Base-by-base conservation (phyloP, 2,329 filamentous ascomycete species). In the Emmonsia crescens region DNA sequence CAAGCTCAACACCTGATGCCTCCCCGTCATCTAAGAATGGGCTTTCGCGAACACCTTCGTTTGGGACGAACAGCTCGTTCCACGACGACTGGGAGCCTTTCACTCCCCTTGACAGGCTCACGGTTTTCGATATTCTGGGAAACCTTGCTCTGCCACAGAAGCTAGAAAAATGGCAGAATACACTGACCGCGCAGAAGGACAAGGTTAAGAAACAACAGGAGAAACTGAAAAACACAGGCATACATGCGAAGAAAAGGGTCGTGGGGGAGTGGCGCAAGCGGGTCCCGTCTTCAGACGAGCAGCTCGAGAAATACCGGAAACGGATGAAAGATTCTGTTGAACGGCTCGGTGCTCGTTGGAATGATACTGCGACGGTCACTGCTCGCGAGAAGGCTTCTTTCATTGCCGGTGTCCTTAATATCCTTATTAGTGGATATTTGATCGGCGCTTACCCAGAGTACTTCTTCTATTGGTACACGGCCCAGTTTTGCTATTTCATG, bases 321-420 rank as follows among this genome's bases (percentile, higher is more conserved):
- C 89, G 89, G 63, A 94, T 97, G 91, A 88, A 87, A 66, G 82
- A 83, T 57, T 91, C 88, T 57, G 91, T 97, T n/a, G 92, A 96
- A 69, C 89, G 90, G 67, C 82, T 97, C 40, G 88, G 87, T 64
- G 84, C 82, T 66, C 86, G 86, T 70, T 99, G 93, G 92, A 94
- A 89, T 71, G 89, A 96, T 71, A 90, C 89, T 21, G 91, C 91
- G 70, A 87, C 85, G 9, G 91, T 99, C 68, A 96, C 91, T 1
- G 76, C 89, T 57, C 86, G 92, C 62, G 94, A 99, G 78, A 99
- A 99, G 81, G 80, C 95, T 57, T 92, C 93, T 5, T 99, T 99
- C 75, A 96, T 99, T 65, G 93, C 86, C 64, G 94, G 91, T 69
- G 92, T 96, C 67, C 85, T 96, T 78, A 99, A 99, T 77, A 94